Evolutionary conservation across 495 filamentous ascomycete genomes (phyloP), one percentile per base, ranked within the genome.

Genomic region (Xylaria telfairii): DNA sequence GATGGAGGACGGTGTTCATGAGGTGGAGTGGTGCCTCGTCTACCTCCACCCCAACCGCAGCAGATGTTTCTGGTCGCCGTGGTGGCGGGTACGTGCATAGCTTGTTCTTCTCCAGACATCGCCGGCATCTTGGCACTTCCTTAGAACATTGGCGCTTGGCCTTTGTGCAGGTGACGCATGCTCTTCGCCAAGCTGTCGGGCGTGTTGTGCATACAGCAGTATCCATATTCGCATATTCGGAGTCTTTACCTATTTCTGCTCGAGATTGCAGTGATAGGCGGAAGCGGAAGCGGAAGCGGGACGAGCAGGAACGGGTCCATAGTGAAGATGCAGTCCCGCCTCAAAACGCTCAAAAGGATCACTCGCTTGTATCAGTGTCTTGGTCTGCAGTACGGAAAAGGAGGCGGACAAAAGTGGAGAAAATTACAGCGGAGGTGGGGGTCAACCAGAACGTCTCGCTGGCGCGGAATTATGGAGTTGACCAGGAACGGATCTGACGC

Each of bases 141-240:
- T 78, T 78, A 17, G 69, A 76, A 67, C 76, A 78, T 56, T 78
- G 72, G 46, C 74, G 68, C 65, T 78, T 78, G n/a, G 74, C 64
- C 69, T 64, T 76, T 39, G 76, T 72, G 57, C 76, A 78, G 41
- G 60, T 60, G 0, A 72, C 60, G 32, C 76, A 78, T 28, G 76
- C 76, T 62, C 70, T 73, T 19, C 75, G 44, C 73, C 75, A 75
- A 24, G 65, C 41, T 30, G 26, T 47, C 6, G 53, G 13, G 9
- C 42, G 65, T 13, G 28, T 26, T 2, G 30, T 51, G 15, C 26
- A 17, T 12, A 4, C 46, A 17, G 24, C 46, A 3, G 39, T 17
- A 60, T 60, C 53, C 51, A 68, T 68, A 47, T 60, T 42, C 30
- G 12, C 51, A 68, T 68, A 47, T 60, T 42, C 30, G 12, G 13